Evolutionary conservation across 176 grass and related monocot species (phyloP).

Genomic region (Musa schizocarpa): DNA sequence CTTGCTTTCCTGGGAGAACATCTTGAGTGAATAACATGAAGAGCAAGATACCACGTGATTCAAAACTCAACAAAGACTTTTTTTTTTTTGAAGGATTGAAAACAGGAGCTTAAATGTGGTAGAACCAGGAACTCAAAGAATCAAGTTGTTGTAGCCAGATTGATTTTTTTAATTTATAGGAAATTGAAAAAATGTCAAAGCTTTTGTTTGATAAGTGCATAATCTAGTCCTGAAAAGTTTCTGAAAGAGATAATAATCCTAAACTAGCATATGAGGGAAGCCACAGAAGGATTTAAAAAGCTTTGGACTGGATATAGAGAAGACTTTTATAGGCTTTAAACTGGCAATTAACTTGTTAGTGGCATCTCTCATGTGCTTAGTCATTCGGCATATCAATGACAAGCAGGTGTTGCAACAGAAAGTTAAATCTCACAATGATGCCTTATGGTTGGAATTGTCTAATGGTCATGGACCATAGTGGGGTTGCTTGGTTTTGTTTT

Average conservation of each 20-base stretch:
- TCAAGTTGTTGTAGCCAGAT: no score
- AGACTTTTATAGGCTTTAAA: neutral
- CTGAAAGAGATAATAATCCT: neutral
- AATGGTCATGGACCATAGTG: neutral
- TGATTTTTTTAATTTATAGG: no score
- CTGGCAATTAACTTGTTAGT: neutral
- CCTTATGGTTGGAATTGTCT: neutral
- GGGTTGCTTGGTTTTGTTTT: neutral
- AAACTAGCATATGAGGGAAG: neutral
- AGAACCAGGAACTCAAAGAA: no score
- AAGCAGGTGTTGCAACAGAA: neutral
- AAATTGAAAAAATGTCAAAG: no score
- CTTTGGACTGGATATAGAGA: neutral
- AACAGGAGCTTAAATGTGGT: no score
- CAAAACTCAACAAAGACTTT: no score
- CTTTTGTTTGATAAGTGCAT: no score
- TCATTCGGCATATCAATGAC: neutral
- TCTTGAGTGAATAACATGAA: no score
- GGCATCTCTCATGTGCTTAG: neutral
- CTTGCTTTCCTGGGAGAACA: no score
- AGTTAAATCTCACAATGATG: neutral
- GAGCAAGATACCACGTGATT: no score
- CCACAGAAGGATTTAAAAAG: neutral
- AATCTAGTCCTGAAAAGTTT: neutral
- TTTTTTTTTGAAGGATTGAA: no score